Base-by-base conservation (phyloP, 1,284 basidiomycete genomes). In the Entoloma clypeatum region DNA sequence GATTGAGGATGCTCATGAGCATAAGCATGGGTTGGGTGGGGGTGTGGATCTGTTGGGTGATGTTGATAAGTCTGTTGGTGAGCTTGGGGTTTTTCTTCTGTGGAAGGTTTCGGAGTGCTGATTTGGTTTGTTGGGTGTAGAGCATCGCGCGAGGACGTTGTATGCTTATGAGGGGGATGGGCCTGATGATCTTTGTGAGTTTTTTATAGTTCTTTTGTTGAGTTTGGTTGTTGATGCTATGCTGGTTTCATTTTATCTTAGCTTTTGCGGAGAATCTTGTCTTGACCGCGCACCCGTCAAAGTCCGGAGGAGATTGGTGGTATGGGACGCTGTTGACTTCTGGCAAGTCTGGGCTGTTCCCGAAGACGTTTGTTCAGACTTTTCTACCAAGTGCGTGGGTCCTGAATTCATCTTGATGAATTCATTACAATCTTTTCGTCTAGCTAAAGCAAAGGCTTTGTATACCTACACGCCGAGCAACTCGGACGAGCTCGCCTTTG, bases 231-330 rank as follows among this genome's bases (percentile, higher is more conserved):
- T 30, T 16, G 22, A 13, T 10, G 7, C 32, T 6, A 26, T 44
- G 14, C 7, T 33, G 29, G 19, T 42, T 11, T 52, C 43, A 43
- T 26, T 9, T n/a, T 31, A 23, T 32, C 47, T 8, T 48, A 91
- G 88, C 77, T 16, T 97, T 99, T 63, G 75, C 68, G 19, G 86
- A 91, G 60, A 94, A 97, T 60, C 58, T 83, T 10, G 71, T 95
- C 31, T 66, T 99, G 14, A 65, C 69, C 13, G 91, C 88, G 2
- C 79, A 94, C 62, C 92, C 93, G 0, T 86, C 91, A 7, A 94
- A 90, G 62, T 74, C 79, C 32, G 81, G 77, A 26, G 75, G 80
- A 14, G 91, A 94, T 56, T 99, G 96, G 95, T 94, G 92, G 88
- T 92, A 89, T 60, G 95, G 92, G 27, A 85, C 72, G n/a, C 59